Evolutionary conservation across 2,329 filamentous ascomycete species (phyloP), one percentile per base, ranked within the genome.

Genomic region (Hymenoscyphus fraxineus): DNA sequence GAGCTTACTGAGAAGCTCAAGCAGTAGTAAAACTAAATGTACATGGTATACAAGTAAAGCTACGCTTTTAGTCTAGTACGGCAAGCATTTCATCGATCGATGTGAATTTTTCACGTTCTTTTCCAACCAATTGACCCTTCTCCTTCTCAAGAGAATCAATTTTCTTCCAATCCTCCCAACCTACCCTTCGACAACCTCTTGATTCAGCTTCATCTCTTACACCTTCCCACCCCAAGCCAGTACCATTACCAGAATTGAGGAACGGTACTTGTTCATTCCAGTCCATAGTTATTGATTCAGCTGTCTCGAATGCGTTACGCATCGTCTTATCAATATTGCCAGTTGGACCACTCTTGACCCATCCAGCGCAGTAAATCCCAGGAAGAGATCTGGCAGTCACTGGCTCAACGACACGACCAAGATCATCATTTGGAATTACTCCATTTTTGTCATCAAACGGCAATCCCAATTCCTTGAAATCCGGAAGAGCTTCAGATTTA

Each of bases 251-350:
- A 7, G 77, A 70, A 65, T 83, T 80, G 56, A 86, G 71, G 62
- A 88, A 85, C 0, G 76, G 77, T 10, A 76, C 76, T 5, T 76
- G 71, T 0, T 75, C 73, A 59, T 79, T 73, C 89, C 92, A 94
- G 74, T 99, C 95, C n/a, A 84, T 79, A 0, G 85, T 85, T 67
- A 99, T 90, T 2, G 89, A 87, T 74, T 97, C 93, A 0, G 88
- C 95, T 0, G 93, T 97, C 9, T 85, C 84, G 73, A 98, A 99
- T 0, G 95, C 94, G 76, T 99, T 95, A 65, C 90, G 86, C 92
- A 99, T 96, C 0, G 95, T 99, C 38, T 89, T 93, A 1, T 94
- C 94, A 75, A 99, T 99, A 3, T 98, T 93, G 2, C 95, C 95
- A 0, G 93, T 97, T 0, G 95, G 94, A 0, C 95, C 95, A 41